Base-by-base conservation (phyloP, 2,329 filamentous ascomycete genomes). In the Davidsoniella eucalypti region DNA sequence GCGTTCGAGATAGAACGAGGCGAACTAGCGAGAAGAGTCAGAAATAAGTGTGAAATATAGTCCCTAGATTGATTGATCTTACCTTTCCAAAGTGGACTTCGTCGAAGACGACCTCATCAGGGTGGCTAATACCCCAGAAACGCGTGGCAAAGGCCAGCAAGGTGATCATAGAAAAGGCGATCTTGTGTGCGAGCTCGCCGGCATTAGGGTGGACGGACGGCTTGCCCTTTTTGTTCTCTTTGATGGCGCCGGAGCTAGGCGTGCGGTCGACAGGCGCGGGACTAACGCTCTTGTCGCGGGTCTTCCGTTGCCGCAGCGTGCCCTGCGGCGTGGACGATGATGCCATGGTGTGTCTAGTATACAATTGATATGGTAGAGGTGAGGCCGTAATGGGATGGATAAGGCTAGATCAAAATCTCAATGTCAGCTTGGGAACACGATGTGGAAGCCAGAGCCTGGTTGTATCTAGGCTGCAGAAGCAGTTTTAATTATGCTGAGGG, bases 71-170 rank as follows among this genome's bases (percentile, higher is more conserved):
- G 8, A 17, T 2, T 18, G 5, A 37, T 60, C 73, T 53, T 72
- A 95, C 90, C 84, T 98, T 98, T 70, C 92, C 92, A 66, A 98
- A 98, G 69, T 98, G 92, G 52, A 98, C 92, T 67, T 98, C 92
- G 63, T 98, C 92, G 62, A 98, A 98, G 46, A 98, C 92, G 51
- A 98, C 92, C 69, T 96, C 84, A 62, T 94, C 82, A 14, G 92
- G 92, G 66, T 95, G 88, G 63, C 76, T 86, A 64, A 98, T 95
- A 55, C 87, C 88, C 78, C 84, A 96, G 72, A 98, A 98, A 55
- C 92, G 77, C 44, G 92, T 96, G 55, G 87, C 61, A 61, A 98
- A 96, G 46, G 87, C 90, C 57, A 95, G 69, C 25, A 78, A 60
- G 2, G 90, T 96, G 61, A 94, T 80, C 57, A 94, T 63, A 29